Evolutionary conservation across 2,329 filamentous ascomycete genomes (phyloP), one percentile per base, ranked within the genome.

Genomic region (Graphilbum ipis-grandicollis): DNA sequence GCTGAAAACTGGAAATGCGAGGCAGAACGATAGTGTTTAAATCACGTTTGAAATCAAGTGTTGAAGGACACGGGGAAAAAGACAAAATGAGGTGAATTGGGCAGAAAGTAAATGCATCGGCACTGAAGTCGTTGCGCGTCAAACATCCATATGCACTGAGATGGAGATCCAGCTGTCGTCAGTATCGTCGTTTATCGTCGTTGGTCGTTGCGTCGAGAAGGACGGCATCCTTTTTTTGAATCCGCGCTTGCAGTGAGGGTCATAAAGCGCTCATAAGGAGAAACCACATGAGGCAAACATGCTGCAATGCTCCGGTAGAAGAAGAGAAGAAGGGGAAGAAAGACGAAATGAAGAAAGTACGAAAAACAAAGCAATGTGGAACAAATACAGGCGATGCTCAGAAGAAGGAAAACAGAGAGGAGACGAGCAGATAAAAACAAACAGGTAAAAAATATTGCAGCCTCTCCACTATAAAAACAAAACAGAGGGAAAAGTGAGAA

Each of bases 141-240:
- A 7, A 28, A 28, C 21, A 23, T 23, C 21, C 21, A 28, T 28
- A 5, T 28, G 10, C 12, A 12, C 7, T 26, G 13, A 10, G 30
- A 36, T n/a, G 22, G 19, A 18, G 17, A 33, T 31, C 15, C 28
- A 19, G 28, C 21, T 21, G 34, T 37, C 37, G 17, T 30, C 34
- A 34, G 18, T 17, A 34, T 37, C 30, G 31, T 40, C 34, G 28
- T 39, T 35, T 33, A 30, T 39, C 15, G 30, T 39, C 38, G 33
- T 39, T 34, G 37, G 17, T 40, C 34, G 35, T 40, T 26, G 34
- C 25, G 38, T 39, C 34, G 34, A 31, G 15, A 34, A 32, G 10
- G n/a, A n/a, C 19, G 18, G 31, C 9, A 14, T 19, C n/a, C 18
- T 12, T 31, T 19, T 26, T 28, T 28, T 7, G 10, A 7, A 28